Conservation (phyloP, 495 filamentous ascomycete genomes). For the Neurospora sp. region DNA sequence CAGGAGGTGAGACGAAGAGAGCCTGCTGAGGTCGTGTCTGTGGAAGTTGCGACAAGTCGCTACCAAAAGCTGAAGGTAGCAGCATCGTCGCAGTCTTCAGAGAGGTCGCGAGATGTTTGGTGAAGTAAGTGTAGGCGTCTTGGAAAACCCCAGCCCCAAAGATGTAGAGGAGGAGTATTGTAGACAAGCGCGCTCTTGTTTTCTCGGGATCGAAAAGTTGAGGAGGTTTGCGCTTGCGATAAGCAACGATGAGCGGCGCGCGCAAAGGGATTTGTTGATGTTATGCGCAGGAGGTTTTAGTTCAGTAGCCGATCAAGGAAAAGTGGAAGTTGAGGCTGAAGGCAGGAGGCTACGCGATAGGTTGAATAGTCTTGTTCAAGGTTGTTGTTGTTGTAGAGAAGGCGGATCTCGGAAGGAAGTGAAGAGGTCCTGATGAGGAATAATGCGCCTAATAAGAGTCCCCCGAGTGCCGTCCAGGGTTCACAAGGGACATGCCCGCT, state of each 20-base stretch:
- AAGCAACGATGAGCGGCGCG: background rate
- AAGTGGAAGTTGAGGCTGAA: background rate
- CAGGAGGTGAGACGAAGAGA: slow-evolving; percentile 51
- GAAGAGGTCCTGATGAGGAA: slow-evolving; percentile 8
- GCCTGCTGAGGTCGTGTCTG: slow-evolving; percentile 43
- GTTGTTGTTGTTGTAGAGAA: background rate
- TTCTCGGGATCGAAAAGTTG: background rate
- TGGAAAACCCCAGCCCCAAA: background rate
- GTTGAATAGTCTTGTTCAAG: background rate
- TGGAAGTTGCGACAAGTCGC: slow-evolving; percentile 48
- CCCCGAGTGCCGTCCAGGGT: slow-evolving; percentile 1
- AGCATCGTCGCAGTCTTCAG: slow-evolving; percentile 38
- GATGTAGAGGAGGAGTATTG: background rate
- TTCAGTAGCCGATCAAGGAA: background rate
- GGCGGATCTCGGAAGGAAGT: slow-evolving; percentile 4
- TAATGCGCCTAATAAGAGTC: slow-evolving; percentile 29
- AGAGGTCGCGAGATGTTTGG: background rate
- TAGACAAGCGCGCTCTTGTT: background rate
- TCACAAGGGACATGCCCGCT: slow-evolving; percentile 11
- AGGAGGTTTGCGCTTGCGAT: background rate
- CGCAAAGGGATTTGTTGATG: background rate
- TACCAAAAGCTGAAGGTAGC: slow-evolving; percentile 60
- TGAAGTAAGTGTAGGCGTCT: background rate
- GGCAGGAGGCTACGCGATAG: background rate
- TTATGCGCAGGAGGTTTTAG: background rate